Evolutionary conservation across 805 yeast species (phyloP).

Genomic region (Saturnispora quitensis): DNA sequence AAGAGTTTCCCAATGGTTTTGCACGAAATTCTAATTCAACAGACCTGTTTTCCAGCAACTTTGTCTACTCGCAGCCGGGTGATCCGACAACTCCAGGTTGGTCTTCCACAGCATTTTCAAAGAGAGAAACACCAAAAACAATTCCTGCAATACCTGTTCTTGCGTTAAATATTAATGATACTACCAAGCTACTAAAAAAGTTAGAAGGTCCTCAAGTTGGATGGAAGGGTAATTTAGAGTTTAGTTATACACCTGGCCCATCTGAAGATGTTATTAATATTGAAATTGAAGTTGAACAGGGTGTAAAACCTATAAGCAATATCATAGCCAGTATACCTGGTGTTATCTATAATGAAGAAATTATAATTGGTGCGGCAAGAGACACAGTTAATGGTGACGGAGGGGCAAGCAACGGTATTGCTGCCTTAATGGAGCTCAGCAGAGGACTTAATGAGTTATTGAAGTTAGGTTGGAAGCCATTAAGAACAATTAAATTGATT

Average conservation of each 20-base stretch:
- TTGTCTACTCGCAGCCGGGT: constrained; percentile 54
- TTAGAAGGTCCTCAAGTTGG: constrained; percentile 32
- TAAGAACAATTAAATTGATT: constrained; percentile 31
- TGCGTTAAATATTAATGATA: constrained; percentile 38
- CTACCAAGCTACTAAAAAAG: constrained; percentile 31
- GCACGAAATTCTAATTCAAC: constrained; percentile 56
- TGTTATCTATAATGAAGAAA: constrained; percentile 39
- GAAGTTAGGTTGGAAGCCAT: constrained; percentile 37
- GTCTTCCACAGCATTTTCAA: constrained; percentile 40
- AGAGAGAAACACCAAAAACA: constrained; percentile 31
- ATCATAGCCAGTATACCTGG: constrained; percentile 50
- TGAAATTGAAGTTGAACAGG: constrained; percentile 34
- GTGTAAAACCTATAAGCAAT: constrained; percentile 37
- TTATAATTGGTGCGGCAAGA: constrained; percentile 47
- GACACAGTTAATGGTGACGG: constrained; percentile 46
- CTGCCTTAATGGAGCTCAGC: constrained; percentile 42
- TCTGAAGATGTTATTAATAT: constrained; percentile 30
- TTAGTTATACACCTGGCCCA: constrained; percentile 41
- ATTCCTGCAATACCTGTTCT: constrained; percentile 47
- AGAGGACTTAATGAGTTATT: constrained; percentile 39
- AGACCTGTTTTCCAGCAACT: constrained; percentile 53
- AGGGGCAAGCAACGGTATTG: constrained; percentile 42
- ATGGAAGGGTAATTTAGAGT: constrained; percentile 34
- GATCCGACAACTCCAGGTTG: constrained; percentile 75
- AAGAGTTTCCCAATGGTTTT: constrained; percentile 54